Conservation (phyloP, 495 filamentous ascomycete genomes). For the Xanthoparmelia taractica region DNA sequence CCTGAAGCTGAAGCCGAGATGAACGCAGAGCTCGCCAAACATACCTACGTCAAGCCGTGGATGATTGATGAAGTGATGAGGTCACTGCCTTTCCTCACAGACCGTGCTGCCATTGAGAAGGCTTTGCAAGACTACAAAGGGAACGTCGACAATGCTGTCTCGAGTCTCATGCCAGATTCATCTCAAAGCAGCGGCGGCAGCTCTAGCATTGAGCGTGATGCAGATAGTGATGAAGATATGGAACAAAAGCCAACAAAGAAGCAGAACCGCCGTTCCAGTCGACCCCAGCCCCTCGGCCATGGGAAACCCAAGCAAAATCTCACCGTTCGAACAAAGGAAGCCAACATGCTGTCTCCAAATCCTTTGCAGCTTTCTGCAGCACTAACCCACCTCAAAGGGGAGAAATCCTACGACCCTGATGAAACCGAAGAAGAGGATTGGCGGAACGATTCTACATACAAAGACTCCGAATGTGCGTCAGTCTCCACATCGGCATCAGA, state of each 20-base stretch:
- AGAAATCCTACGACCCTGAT: constrained; percentile 21
- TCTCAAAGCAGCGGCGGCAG: constrained; percentile 33
- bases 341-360: constrained; percentile 18
- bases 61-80: constrained; percentile 53
- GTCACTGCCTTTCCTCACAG: constrained; percentile 49
- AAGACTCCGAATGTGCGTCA: constrained; percentile 26
- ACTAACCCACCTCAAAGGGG: constrained; percentile 16
- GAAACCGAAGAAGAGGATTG: constrained; percentile 30
- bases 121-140: constrained; percentile 53
- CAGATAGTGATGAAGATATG: constrained; percentile 42
- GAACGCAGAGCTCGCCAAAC: constrained; percentile 35
- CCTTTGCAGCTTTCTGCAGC: constrained; percentile 18
- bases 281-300: constrained; percentile 25
- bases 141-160: constrained; percentile 52
- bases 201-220: constrained; percentile 43
- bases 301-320: constrained; percentile 21
- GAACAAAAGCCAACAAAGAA: constrained; percentile 40
- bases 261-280: constrained; percentile 38
- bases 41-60: constrained; percentile 45
- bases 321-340: constrained; percentile 20
- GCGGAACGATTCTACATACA: constrained; percentile 23
- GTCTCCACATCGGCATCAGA: constrained; percentile 29
- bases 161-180: constrained; percentile 48
- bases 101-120: constrained; percentile 48
- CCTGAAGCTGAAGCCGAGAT: constrained; percentile 25